phyloP scores from a whole-genome alignment of 2,329 filamentous ascomycete genomes.

The Drechslerella stenobrocha region DNA sequence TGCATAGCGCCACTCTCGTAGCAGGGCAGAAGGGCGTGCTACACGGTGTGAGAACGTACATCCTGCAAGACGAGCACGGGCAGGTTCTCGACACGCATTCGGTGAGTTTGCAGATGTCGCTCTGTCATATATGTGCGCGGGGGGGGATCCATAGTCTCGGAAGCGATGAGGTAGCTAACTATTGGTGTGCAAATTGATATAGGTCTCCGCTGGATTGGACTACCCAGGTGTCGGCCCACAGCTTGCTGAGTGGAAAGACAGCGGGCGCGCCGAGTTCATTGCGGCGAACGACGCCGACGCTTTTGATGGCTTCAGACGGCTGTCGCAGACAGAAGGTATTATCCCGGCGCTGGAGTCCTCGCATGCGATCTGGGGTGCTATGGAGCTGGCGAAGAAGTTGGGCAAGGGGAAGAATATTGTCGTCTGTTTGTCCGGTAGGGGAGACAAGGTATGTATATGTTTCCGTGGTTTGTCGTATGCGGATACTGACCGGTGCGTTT shows the following conservation, averaged over 20 bases:
- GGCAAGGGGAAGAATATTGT: slow-evolving; percentile 84
- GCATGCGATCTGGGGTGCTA: slow-evolving; percentile 85
- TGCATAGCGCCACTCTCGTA: slow-evolving; percentile 84
- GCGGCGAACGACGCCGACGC: slow-evolving; percentile 90
- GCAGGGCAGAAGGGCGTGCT: slow-evolving; percentile 88
- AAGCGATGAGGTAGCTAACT: neutral
- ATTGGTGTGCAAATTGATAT: neutral
- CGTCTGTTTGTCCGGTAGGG: slow-evolving; percentile 87
- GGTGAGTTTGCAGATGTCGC: slow-evolving; percentile 54
- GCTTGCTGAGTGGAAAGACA: slow-evolving; percentile 90
- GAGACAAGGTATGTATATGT: slow-evolving; percentile 68
- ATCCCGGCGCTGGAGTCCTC: slow-evolving; percentile 93
- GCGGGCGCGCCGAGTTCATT: slow-evolving; percentile 79
- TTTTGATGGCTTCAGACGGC: slow-evolving; percentile 79
- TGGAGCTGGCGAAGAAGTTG: slow-evolving; percentile 92
- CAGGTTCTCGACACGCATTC: slow-evolving; percentile 96
- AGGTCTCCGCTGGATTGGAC: slow-evolving; percentile 85
- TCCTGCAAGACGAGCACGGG: slow-evolving; percentile 87
- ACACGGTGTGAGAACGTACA: slow-evolving; percentile 93
- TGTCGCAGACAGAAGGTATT: slow-evolving; percentile 89
- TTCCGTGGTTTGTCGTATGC: neutral
- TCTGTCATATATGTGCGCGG: neutral
- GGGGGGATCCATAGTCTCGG: neutral
- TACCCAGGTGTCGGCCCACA: slow-evolving; percentile 97
- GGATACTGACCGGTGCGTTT: slow-evolving; percentile 7